Evolutionary conservation across 2,329 filamentous ascomycete species (phyloP).

Genomic region (Colletotrichum lentis): DNA sequence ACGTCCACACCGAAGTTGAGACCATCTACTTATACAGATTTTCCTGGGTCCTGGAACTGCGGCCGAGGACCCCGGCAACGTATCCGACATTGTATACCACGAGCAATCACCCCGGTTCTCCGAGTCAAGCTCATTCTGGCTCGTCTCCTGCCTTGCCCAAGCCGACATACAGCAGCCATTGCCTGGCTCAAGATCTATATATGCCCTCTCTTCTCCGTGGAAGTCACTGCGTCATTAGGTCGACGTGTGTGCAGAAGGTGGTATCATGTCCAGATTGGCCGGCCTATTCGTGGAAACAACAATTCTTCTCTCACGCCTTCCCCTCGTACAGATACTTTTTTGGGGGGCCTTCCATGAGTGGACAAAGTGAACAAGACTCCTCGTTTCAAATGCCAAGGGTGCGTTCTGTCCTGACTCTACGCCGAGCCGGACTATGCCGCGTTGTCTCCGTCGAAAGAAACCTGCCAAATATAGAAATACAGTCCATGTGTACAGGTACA

Average conservation of each 20-base stretch:
- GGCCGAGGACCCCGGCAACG: slow-evolving; percentile 9
- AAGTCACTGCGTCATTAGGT: slow-evolving; percentile 1
- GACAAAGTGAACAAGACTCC: slow-evolving; percentile 16
- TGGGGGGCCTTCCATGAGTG: background rate
- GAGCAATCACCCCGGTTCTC: slow-evolving; percentile 3
- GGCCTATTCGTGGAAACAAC: slow-evolving; percentile 10
- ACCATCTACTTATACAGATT: slow-evolving; percentile 13
- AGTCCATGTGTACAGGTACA: slow-evolving; percentile 18
- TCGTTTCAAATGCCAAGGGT: slow-evolving; percentile 10
- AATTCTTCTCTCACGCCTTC: slow-evolving; percentile 8
- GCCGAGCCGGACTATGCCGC: slow-evolving; percentile 10
- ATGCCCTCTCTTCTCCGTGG: background rate
- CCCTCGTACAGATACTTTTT: slow-evolving; percentile 32
- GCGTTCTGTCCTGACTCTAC: slow-evolving; percentile 19
- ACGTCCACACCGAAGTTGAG: slow-evolving; percentile 20
- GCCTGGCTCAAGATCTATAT: background rate
- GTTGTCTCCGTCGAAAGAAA: slow-evolving; percentile 10
- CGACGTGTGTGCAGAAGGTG: slow-evolving; percentile 11
- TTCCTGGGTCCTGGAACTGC: slow-evolving; percentile 2
- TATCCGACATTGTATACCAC: slow-evolving; percentile 12
- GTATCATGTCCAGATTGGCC: slow-evolving; percentile 29
- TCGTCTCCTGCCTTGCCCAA: background rate
- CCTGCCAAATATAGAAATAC: slow-evolving; percentile 28
- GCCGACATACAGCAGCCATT: background rate
- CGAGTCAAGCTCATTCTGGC: background rate